Evolutionary conservation across 306 rosid species (phyloP).

Genomic region (Prunus kanzakura): DNA sequence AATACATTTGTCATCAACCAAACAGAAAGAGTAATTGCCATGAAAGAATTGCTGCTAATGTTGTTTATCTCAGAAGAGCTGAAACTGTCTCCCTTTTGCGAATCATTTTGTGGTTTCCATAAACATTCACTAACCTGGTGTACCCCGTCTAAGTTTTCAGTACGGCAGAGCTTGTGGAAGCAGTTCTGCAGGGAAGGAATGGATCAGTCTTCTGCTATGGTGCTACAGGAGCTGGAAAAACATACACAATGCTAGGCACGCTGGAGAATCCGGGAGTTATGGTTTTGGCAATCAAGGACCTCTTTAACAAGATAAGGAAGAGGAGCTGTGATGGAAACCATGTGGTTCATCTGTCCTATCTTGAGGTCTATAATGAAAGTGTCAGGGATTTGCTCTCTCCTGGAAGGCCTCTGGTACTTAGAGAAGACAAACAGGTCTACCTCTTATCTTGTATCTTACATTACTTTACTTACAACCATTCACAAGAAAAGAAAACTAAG

Average conservation of each 20-base stretch:
- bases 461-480: not conserved
- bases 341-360: constrained; percentile 82
- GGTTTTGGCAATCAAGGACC: constrained; percentile 97
- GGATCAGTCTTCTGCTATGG: constrained; percentile 97
- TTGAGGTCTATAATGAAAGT: constrained; percentile 94
- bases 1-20: not conserved
- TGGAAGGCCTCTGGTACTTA: constrained; percentile 87
- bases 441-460: not conserved
- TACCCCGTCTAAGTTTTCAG: constrained; percentile 40
- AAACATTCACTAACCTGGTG: not conserved
- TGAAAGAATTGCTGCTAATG: not conserved
- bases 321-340: constrained; percentile 91
- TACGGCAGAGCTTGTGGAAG: constrained; percentile 87
- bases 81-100: not conserved
- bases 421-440: constrained; percentile 97
- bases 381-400: constrained; percentile 91
- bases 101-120: no score
- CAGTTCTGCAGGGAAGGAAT: constrained; percentile 91
- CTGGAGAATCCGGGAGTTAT: constrained; percentile 92
- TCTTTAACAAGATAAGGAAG: constrained; percentile 76
- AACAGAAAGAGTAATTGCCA: not conserved
- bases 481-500: not conserved
- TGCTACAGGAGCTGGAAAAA: constrained; percentile 97
- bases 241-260: constrained; percentile 95
- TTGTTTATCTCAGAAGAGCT: not conserved